These are phyloP conservation scores for Shiraia sp. DNA, from an alignment of 2,329 filamentous ascomycete species.

Conservation along the genomic window DNA sequence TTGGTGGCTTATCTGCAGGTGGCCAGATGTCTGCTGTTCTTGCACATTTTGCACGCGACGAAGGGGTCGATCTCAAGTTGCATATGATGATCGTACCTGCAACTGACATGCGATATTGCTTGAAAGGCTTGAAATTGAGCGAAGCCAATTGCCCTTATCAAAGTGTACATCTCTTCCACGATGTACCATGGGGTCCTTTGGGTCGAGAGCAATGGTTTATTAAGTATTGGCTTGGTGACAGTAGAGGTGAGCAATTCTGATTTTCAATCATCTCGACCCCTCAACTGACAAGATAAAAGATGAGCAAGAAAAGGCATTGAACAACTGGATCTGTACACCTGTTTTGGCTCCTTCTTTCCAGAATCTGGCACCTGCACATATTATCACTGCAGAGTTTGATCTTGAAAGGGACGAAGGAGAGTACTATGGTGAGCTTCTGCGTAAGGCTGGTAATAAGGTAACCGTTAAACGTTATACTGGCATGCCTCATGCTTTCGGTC, in stretches of 20 bases:
- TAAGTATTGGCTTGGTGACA: slow-evolving; percentile 14
- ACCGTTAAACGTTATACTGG: slow-evolving; percentile 13
- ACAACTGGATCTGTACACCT: slow-evolving; percentile 18
- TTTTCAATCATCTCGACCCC: neutral
- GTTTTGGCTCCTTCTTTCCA: slow-evolving; percentile 14
- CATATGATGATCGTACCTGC: slow-evolving; percentile 18
- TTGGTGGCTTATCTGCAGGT: slow-evolving; percentile 54
- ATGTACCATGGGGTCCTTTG: slow-evolving; percentile 18
- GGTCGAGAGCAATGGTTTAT: slow-evolving; percentile 17
- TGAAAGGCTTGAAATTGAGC: slow-evolving; percentile 9
- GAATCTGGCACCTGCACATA: slow-evolving; percentile 12
- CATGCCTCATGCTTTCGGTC: slow-evolving; percentile 16
- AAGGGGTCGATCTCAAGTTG: slow-evolving; percentile 12
- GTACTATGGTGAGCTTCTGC: slow-evolving; percentile 11
- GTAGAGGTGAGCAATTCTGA: slow-evolving; percentile 1
- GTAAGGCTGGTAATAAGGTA: slow-evolving; percentile 10
- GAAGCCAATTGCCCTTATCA: slow-evolving; percentile 11
- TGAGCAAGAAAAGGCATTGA: slow-evolving; percentile 7
- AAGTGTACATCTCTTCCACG: slow-evolving; percentile 14
- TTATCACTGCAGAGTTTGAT: slow-evolving; percentile 19
- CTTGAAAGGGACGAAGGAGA: slow-evolving; percentile 19
- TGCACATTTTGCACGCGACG: slow-evolving; percentile 18
- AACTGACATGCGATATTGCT: slow-evolving; percentile 16
- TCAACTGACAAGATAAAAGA: neutral
- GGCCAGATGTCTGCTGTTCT: slow-evolving; percentile 33